phyloP scores from a whole-genome alignment of 495 filamentous ascomycete genomes.

The Penicillium antarcticum region DNA sequence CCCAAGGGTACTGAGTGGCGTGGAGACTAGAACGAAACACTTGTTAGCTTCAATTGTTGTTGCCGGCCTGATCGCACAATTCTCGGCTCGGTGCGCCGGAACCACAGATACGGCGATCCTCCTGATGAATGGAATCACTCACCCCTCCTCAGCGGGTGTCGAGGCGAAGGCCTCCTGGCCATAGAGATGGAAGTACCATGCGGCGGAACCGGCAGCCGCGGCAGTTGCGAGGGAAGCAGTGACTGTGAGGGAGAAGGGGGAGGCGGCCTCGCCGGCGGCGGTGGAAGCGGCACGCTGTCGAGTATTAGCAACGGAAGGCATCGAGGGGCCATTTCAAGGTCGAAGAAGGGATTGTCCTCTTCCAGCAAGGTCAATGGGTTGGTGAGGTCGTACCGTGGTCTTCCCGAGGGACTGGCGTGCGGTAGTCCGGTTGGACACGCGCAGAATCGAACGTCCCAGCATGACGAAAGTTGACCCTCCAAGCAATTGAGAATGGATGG shows the following conservation, averaged over 20 bases:
- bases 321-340: neutral
- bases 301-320: conserved; percentile 23
- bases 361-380: conserved; percentile 29
- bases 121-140: conserved; percentile 38
- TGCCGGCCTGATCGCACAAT: conserved; percentile 21
- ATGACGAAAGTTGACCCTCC: conserved; percentile 55
- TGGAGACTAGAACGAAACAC: conserved; percentile 63
- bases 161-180: conserved; percentile 81
- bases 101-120: conserved; percentile 10
- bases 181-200: conserved; percentile 95
- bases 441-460: conserved; percentile 82
- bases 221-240: conserved; percentile 80
- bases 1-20: conserved; percentile 91
- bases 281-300: conserved; percentile 46
- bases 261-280: conserved; percentile 48
- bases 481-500: conserved; percentile 32
- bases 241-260: conserved; percentile 63
- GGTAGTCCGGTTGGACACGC: conserved; percentile 73
- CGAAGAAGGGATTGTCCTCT: conserved; percentile 30
- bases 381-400: conserved; percentile 44
- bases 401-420: conserved; percentile 50
- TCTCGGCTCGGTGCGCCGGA: conserved; percentile 27
- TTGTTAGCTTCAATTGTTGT: conserved; percentile 13
- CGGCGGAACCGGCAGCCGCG: conserved; percentile 80
- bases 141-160: conserved; percentile 98